A percentile compares a stretch with the other conserved stretches of the same genome.
phyloP scores from a whole-genome alignment of 1,284 basidiomycete genomes.

The Cutaneotrichosporon sp. region DNA sequence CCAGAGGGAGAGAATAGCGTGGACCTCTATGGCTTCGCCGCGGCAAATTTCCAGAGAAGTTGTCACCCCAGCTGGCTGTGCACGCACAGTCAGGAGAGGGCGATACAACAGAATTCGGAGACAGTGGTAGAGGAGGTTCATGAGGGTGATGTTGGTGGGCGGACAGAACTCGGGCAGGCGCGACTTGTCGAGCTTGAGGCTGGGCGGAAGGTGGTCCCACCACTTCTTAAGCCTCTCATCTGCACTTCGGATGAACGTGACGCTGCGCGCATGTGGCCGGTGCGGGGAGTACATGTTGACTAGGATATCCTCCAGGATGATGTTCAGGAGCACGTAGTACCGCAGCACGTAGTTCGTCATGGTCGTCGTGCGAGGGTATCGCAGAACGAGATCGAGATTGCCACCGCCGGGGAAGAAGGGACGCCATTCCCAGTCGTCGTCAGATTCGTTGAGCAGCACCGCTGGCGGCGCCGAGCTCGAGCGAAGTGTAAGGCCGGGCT shows the following conservation, averaged over 20 bases:
- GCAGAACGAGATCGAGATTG: slow-evolving; percentile 12
- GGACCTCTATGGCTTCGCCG: slow-evolving; percentile 20
- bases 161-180: slow-evolving; percentile 19
- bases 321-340: slow-evolving; percentile 17
- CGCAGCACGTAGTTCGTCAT: slow-evolving; percentile 13
- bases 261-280: slow-evolving; percentile 21
- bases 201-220: slow-evolving; percentile 8
- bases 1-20: slow-evolving; percentile 23
- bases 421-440: slow-evolving; percentile 17
- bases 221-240: slow-evolving; percentile 14
- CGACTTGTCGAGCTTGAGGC: slow-evolving; percentile 8
- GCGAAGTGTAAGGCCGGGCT: slow-evolving; percentile 14
- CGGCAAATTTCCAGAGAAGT: slow-evolving; percentile 22
- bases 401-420: slow-evolving; percentile 13
- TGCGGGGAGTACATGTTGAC: slow-evolving; percentile 27
- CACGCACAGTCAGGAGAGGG: slow-evolving; percentile 19
- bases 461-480: slow-evolving; percentile 8
- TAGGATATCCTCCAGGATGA: slow-evolving; percentile 26
- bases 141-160: slow-evolving; percentile 17
- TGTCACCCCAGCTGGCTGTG: slow-evolving; percentile 17
- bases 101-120: slow-evolving; percentile 24
- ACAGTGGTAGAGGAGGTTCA: slow-evolving; percentile 22
- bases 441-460: slow-evolving; percentile 8
- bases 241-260: slow-evolving; percentile 16
- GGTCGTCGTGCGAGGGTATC: slow-evolving; percentile 11